These are phyloP conservation scores for Lindgomyces ingoldianus DNA, from an alignment of 495 filamentous ascomycete species.

Conservation along the genomic window DNA sequence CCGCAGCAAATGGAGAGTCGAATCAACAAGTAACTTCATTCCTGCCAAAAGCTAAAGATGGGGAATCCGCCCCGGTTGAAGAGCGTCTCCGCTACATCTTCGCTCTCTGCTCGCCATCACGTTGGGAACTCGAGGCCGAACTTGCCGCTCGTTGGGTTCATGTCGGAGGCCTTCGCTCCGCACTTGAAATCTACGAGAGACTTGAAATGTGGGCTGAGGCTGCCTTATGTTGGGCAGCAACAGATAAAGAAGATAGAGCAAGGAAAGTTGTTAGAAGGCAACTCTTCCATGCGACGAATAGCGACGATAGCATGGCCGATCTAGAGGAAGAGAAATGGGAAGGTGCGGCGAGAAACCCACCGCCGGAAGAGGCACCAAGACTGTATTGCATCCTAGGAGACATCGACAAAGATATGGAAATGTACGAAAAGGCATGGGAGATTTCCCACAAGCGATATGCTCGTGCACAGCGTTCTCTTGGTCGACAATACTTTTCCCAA, in stretches of 20 bases:
- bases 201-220: slow-evolving; percentile 95
- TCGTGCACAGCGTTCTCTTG: slow-evolving; percentile 83
- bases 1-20: slow-evolving; percentile 19
- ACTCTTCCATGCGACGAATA: slow-evolving; percentile 65
- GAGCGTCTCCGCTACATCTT: slow-evolving; percentile 83
- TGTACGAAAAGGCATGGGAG: slow-evolving; percentile 88
- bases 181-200: slow-evolving; percentile 93
- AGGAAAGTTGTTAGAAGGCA: slow-evolving; percentile 70
- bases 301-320: slow-evolving; percentile 51
- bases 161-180: slow-evolving; percentile 82
- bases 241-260: slow-evolving; percentile 82
- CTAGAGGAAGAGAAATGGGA: slow-evolving; percentile 50
- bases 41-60: slow-evolving; percentile 72
- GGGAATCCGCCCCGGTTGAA: slow-evolving; percentile 72
- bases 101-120: slow-evolving; percentile 74
- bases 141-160: slow-evolving; percentile 87
- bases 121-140: slow-evolving; percentile 94
- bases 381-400: slow-evolving; percentile 95
- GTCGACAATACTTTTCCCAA: slow-evolving; percentile 67
- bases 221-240: slow-evolving; percentile 81
- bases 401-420: slow-evolving; percentile 67
- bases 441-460: slow-evolving; percentile 79
- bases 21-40: slow-evolving; percentile 67
- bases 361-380: slow-evolving; percentile 80
- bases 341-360: slow-evolving; percentile 60